Evolutionary conservation across 352 stramenopile species (phyloP).

Genomic region (Pythium vanterpoolii): DNA sequence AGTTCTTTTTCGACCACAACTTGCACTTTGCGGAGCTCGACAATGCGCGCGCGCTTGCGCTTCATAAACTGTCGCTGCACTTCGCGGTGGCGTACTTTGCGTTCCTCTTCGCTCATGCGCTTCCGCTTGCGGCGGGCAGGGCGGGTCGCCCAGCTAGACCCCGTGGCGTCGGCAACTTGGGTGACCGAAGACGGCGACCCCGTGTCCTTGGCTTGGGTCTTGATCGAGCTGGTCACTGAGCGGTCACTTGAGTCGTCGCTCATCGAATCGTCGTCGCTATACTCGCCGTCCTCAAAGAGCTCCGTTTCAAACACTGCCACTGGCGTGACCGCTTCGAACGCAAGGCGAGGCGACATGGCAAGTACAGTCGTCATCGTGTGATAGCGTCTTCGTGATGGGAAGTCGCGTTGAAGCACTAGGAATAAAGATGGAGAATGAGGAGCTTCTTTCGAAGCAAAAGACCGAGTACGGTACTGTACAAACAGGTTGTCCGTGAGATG

Average conservation of each 20-base stretch:
- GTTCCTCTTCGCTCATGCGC: constrained; percentile 22
- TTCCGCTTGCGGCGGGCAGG: constrained; percentile 17
- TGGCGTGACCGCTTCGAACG: not conserved
- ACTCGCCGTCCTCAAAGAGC: constrained; percentile 5
- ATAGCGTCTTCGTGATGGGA: not conserved
- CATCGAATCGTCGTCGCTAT: constrained; percentile 8
- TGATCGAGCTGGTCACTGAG: not conserved
- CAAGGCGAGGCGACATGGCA: not conserved
- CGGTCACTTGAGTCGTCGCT: not conserved
- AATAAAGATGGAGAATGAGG: too few species aligned
- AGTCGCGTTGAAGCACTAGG: too few species aligned
- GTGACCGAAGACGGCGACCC: not conserved
- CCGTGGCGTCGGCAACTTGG: not conserved
- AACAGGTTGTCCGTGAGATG: too few species aligned
- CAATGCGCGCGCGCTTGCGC: constrained; percentile 21
- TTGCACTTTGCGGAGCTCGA: constrained; percentile 16
- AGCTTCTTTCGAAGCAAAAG: too few species aligned
- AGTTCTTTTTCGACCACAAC: constrained; percentile 12
- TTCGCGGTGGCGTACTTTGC: constrained; percentile 22
- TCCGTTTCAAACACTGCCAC: not conserved
- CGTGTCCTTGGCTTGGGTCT: not conserved
- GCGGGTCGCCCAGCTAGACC: not conserved
- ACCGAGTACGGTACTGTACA: too few species aligned
- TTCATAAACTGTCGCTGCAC: constrained; percentile 28
- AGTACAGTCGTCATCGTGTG: too few species aligned